Conservation (phyloP, 257 asterid genomes). For the Avicennia marina region DNA sequence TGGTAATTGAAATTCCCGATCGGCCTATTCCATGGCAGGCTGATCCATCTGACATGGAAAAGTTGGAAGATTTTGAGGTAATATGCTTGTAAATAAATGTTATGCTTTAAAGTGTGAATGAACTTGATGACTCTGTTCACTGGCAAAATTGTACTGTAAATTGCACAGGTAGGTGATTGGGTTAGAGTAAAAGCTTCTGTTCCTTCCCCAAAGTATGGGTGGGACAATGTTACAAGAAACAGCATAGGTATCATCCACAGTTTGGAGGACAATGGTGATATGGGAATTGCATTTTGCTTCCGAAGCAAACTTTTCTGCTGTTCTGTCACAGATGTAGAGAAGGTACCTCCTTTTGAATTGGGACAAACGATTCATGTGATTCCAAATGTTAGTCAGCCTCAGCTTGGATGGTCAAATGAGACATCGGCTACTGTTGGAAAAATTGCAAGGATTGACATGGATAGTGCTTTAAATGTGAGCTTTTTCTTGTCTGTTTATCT, state of each 20-base stretch:
- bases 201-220: conserved; percentile 93
- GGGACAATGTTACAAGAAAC: conserved; percentile 89
- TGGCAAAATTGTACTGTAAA: background rate
- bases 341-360: conserved; percentile 77
- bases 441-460: conserved; percentile 85
- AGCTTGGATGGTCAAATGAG: conserved; percentile 98
- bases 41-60: conserved; percentile 99
- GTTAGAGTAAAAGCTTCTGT: conserved; percentile 89
- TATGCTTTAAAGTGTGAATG: background rate
- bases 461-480: conserved; percentile 93
- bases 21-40: conserved; percentile 98
- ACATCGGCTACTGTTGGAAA: conserved; percentile 88
- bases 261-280: conserved; percentile 96
- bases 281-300: conserved; percentile 97
- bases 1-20: conserved; percentile 79
- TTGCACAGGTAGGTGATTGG: conserved; percentile 87
- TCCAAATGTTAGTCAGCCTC: conserved; percentile 80
- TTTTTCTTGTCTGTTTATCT: background rate
- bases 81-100: background rate
- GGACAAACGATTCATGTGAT: conserved; percentile 83
- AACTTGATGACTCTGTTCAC: conserved; percentile 3
- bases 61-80: conserved; percentile 94
- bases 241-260: conserved; percentile 90
- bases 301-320: conserved; percentile 85
- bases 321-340: conserved; percentile 93